phyloP scores from a whole-genome alignment of 345 rosid genomes.

The Pistacia vera region DNA sequence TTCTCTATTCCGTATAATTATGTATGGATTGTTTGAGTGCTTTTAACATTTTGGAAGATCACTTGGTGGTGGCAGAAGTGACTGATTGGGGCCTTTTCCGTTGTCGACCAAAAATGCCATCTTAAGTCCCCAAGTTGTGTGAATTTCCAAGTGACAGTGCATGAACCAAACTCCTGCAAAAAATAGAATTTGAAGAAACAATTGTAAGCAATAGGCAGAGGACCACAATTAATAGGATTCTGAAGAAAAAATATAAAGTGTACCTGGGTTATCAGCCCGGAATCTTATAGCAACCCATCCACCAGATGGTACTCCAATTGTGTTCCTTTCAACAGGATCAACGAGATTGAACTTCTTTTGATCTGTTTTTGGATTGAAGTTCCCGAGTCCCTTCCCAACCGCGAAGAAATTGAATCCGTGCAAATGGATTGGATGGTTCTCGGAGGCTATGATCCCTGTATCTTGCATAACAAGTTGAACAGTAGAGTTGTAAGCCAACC shows the following conservation, averaged over 20 bases:
- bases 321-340: slow-evolving; percentile 96
- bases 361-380: slow-evolving; percentile 64
- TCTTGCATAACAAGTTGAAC: slow-evolving; percentile 89
- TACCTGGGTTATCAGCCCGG: slow-evolving; percentile 93
- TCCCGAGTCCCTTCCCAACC: slow-evolving; percentile 78
- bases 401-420: slow-evolving; percentile 90
- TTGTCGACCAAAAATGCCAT: slow-evolving; percentile 97
- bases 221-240: too few species aligned
- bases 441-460: slow-evolving; percentile 72
- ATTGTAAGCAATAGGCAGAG: neutral
- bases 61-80: slow-evolving; percentile 86
- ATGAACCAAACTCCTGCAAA: slow-evolving; percentile 89
- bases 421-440: slow-evolving; percentile 88
- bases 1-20: neutral
- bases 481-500: slow-evolving; percentile 64
- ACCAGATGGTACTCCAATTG: slow-evolving; percentile 89
- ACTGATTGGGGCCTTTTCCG: slow-evolving; percentile 84
- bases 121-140: slow-evolving; percentile 98
- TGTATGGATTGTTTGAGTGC: neutral
- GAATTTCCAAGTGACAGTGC: slow-evolving; percentile 97
- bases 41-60: slow-evolving; percentile 87
- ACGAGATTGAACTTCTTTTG: slow-evolving; percentile 70
- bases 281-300: slow-evolving; percentile 95
- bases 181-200: neutral
- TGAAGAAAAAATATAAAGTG: neutral